phyloP scores from a whole-genome alignment of 768 basidiomycete species.

The Termitomyces sp. region DNA sequence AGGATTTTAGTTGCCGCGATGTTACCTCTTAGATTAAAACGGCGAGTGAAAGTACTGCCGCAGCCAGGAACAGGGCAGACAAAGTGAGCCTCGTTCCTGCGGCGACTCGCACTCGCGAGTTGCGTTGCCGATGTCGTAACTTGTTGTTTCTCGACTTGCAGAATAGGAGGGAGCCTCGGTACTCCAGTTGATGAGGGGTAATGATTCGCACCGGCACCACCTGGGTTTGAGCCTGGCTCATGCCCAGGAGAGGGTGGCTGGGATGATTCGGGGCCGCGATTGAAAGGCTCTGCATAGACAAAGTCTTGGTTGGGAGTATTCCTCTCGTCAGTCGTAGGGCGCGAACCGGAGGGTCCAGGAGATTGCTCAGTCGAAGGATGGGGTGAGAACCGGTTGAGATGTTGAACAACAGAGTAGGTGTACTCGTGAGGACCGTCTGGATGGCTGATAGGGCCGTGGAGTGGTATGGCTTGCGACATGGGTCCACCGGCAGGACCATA shows the following conservation, averaged over 20 bases:
- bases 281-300: conserved; percentile 51
- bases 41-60: conserved; percentile 94
- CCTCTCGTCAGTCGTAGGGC: conserved; percentile 14
- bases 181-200: conserved; percentile 51
- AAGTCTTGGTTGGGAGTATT: conserved; percentile 39
- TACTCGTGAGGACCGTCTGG: conserved; percentile 40
- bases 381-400: conserved; percentile 33
- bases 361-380: conserved; percentile 25
- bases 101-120: conserved; percentile 82
- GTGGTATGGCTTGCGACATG: conserved; percentile 40
- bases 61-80: conserved; percentile 93
- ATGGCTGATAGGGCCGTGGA: conserved; percentile 38
- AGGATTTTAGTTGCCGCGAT: neutral
- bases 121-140: conserved; percentile 95
- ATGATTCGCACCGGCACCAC: conserved; percentile 51
- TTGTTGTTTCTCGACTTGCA: conserved; percentile 91
- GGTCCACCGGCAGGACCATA: conserved; percentile 38
- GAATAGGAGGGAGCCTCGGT: conserved; percentile 71
- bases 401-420: conserved; percentile 37
- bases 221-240: conserved; percentile 25
- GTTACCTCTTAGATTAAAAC: conserved; percentile 82
- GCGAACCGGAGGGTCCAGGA: conserved; percentile 22
- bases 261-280: conserved; percentile 39
- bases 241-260: conserved; percentile 29
- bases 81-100: conserved; percentile 90